phyloP scores from a whole-genome alignment of 148 eudicot species.

The Cornus suecica region DNA sequence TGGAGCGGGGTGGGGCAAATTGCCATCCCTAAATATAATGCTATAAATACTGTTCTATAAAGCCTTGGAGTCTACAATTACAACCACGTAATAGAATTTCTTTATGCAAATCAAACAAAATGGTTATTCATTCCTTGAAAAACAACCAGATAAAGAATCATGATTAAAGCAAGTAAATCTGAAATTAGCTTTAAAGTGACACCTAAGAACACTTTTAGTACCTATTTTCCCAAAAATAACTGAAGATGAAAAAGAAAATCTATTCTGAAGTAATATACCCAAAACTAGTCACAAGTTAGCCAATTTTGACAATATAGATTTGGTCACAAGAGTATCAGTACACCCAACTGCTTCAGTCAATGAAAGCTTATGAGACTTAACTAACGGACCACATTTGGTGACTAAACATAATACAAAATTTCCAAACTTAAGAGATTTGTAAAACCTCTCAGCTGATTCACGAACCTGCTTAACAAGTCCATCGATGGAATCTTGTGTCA shows the following conservation, averaged over 20 bases:
- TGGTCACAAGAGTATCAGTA: constrained; percentile 49
- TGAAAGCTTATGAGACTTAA: constrained; percentile 34
- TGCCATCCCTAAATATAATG: no score
- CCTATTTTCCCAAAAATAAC: not conserved
- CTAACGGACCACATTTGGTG: constrained; percentile 35
- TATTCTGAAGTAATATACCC: not conserved
- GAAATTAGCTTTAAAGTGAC: not conserved
- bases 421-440: constrained; percentile 47
- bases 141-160: not conserved
- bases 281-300: constrained; percentile 23
- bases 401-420: constrained; percentile 47
- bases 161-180: not conserved
- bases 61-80: not conserved
- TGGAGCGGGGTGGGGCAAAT: no score
- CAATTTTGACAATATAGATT: constrained; percentile 44
- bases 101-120: not conserved
- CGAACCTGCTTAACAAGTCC: constrained; percentile 31
- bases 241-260: not conserved
- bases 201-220: not conserved
- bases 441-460: constrained; percentile 29
- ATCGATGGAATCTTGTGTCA: constrained; percentile 44
- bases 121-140: no score
- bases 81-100: not conserved
- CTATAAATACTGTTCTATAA: not conserved
- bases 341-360: constrained; percentile 28